Evolutionary conservation across 305 asterid genomes (phyloP), one percentile per base, ranked within the genome.

Genomic region (Striga hermonthica): DNA sequence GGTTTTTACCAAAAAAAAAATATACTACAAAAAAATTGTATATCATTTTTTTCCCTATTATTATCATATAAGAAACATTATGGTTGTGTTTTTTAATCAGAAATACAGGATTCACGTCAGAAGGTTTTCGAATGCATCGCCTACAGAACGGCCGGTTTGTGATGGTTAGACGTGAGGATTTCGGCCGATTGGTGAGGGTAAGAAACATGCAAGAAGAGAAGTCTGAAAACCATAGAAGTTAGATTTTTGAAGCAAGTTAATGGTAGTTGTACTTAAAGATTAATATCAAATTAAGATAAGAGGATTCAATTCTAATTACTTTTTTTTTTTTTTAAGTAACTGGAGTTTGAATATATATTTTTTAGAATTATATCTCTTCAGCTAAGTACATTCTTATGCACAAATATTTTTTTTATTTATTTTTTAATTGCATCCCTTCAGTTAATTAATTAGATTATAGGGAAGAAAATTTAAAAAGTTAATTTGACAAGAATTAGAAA

Each of bases 61-160:
- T 9, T 12, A 49, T 4, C 4, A 48, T n/a, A 56, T 9, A 28
- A 3, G 35, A 31, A 35, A n/a, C 7, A 9, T 10, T 59, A 3
- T 54, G 34, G 4, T 41, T 9, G 43, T 34, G 14, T 52, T 62
- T 47, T 22, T 22, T 22, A 22, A 22, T 22, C 80, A 81, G 85
- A 81, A 81, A 73, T 75, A 70, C 40, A 71, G 85, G 65, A 74
- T 78, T 39, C 83, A 78, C 50, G 44, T 76, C 3, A 64, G 67
- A 63, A 78, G 70, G 75, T 55, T 64, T 37, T 72, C 81, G 48
- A 41, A 38, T 53, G 31, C 5, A 22, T 52, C 57, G 7, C 1
- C 57, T 3, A 22, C 31, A n/a, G 8, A 0, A 31, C 35, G 56
- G 9, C 16, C 56, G 35, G 56, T 13, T 52, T 16, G 57, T n/a